phyloP scores from a whole-genome alignment of 2,329 filamentous ascomycete genomes.

The Botrytis tulipae region DNA sequence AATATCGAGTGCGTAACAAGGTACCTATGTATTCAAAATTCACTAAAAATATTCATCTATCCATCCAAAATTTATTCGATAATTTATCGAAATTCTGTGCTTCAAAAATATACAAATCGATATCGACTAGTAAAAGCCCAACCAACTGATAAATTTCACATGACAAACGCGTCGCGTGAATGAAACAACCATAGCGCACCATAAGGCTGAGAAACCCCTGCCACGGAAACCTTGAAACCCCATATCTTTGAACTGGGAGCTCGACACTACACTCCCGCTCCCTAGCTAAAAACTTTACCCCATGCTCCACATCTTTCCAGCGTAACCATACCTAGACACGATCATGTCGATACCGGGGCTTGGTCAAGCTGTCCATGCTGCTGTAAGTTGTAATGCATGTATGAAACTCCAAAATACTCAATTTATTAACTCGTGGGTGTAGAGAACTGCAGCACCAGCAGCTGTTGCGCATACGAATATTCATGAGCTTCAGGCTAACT shows the following conservation, averaged over 20 bases:
- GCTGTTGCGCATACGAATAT: slow-evolving; percentile 43
- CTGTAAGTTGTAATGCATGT: slow-evolving; percentile 45
- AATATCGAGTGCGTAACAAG: neutral
- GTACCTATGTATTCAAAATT: neutral
- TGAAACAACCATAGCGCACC: neutral
- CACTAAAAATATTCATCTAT: too few relatives aligned
- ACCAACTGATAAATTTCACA: neutral
- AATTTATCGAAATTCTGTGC: neutral
- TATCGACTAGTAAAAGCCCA: neutral
- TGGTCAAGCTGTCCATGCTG: slow-evolving; percentile 59
- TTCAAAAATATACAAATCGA: neutral
- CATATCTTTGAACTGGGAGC: slow-evolving; percentile 21
- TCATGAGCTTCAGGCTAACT: slow-evolving; percentile 59
- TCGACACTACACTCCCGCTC: slow-evolving; percentile 1
- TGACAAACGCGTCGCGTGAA: neutral
- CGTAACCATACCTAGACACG: neutral
- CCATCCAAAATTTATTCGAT: neutral
- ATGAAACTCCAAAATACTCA: neutral
- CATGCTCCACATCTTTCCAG: slow-evolving; percentile 13
- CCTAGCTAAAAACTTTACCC: slow-evolving; percentile 18
- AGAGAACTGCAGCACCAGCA: slow-evolving; percentile 30
- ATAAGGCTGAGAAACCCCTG: slow-evolving; percentile 17
- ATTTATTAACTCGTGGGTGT: slow-evolving; percentile 29
- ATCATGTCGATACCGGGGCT: slow-evolving; percentile 72
- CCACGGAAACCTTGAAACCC: slow-evolving; percentile 1